phyloP scores from a whole-genome alignment of 2,329 filamentous ascomycete genomes.

The Penicillium concentricum region DNA sequence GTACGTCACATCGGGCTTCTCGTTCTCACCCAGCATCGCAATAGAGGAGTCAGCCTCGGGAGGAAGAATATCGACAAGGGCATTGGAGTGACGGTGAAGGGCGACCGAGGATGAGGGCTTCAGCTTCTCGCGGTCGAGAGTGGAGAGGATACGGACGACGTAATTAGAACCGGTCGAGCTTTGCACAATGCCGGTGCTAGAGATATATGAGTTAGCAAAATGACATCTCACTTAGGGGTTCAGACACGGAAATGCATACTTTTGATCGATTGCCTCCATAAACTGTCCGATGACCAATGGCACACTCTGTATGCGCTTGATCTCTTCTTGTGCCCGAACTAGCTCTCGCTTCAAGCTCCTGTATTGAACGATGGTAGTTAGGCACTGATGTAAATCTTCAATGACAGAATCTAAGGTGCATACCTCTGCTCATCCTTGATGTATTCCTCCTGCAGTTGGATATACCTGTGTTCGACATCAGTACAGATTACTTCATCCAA shows the following conservation, averaged over 20 bases:
- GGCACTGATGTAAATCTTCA: conserved; percentile 9
- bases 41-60: conserved; percentile 98
- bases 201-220: conserved; percentile 9
- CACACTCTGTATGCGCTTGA: conserved; percentile 98
- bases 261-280: conserved; percentile 99
- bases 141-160: conserved; percentile 96
- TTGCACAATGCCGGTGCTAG: conserved; percentile 93
- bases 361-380: conserved; percentile 3
- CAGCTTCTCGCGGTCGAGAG: conserved; percentile 94
- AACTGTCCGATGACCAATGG: conserved; percentile 98
- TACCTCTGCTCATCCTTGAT: conserved; percentile 99
- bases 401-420: conserved; percentile 7
- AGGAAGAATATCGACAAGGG: conserved; percentile 96
- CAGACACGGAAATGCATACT: conserved; percentile 56
- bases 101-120: conserved; percentile 98
- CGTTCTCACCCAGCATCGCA: conserved; percentile 92
- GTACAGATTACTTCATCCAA: conserved; percentile 8
- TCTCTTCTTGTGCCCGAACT: conserved; percentile 96
- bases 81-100: conserved; percentile 96
- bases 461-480: conserved; percentile 61
- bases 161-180: conserved; percentile 98
- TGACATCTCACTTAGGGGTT: not conserved
- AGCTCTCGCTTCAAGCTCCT: conserved; percentile 96
- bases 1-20: conserved; percentile 98
- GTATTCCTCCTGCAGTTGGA: conserved; percentile 98